Percentiles rank a stretch among this genome's conserved stretches.
phyloP scores from a whole-genome alignment of 257 asterid genomes.

The Rauvolfia tetraphylla region DNA sequence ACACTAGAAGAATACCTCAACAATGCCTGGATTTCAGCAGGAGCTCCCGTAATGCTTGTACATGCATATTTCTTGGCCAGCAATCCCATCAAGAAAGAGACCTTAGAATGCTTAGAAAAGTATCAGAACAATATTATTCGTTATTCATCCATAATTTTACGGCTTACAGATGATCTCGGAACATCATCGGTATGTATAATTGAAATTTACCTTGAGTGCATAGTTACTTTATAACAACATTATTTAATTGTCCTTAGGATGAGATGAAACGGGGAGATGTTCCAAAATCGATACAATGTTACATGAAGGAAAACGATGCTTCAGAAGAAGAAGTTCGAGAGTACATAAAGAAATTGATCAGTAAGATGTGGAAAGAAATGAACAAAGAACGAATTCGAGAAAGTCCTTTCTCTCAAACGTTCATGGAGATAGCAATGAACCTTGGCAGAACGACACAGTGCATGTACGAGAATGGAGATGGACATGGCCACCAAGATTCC shows the following conservation, averaged over 20 bases:
- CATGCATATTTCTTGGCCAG: constrained; percentile 33
- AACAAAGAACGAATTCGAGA: constrained; percentile 17
- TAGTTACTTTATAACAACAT: too few relatives aligned
- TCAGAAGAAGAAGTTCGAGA: constrained; percentile 27
- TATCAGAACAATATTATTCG: constrained; percentile 26
- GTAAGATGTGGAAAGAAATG: constrained; percentile 36
- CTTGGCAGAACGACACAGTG: constrained; percentile 49
- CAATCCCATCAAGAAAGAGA: constrained; percentile 31
- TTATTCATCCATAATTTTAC: constrained; percentile 24
- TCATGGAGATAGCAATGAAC: constrained; percentile 24
- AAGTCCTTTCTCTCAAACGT: constrained; percentile 20
- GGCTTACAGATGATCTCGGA: constrained; percentile 48
- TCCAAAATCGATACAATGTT: constrained; percentile 37
- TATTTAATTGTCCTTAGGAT: not conserved
- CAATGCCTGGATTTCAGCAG: constrained; percentile 36
- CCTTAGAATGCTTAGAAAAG: constrained; percentile 11
- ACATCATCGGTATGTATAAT: constrained; percentile 36
- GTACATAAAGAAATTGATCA: constrained; percentile 16
- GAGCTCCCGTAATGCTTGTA: constrained; percentile 26
- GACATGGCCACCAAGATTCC: constrained; percentile 35
- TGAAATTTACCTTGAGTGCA: too few relatives aligned
- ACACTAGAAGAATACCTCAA: constrained; percentile 16
- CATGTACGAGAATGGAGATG: constrained; percentile 59
- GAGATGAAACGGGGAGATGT: constrained; percentile 32
- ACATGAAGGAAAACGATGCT: constrained; percentile 40